A percentile compares a stretch with the other conserved stretches of the same genome.
Evolutionary conservation across 225 moss, liverwort and hornwort genomes (phyloP).

Genomic region (Pseudisothecium myosuroides): DNA sequence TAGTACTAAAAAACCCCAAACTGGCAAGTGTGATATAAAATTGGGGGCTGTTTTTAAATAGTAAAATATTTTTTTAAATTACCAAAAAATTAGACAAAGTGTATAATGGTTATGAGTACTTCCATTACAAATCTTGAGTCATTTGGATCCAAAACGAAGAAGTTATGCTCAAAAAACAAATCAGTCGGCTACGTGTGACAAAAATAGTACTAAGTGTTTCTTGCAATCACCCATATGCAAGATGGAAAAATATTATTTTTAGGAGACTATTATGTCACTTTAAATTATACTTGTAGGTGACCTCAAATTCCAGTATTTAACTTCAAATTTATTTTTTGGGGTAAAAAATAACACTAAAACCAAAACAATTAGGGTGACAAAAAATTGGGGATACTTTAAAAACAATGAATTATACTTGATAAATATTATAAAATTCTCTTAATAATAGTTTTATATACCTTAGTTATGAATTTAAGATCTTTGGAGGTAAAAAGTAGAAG

Average conservation of each 20-base stretch:
- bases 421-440: neutral
- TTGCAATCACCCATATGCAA: too few relatives aligned
- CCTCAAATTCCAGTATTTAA: neutral
- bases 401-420: neutral
- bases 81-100: too few relatives aligned
- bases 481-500: neutral
- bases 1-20: too few relatives aligned
- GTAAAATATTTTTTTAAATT: too few relatives aligned
- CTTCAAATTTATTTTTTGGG: neutral
- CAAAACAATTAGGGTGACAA: neutral
- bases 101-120: too few relatives aligned
- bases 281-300: neutral
- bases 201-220: too few relatives aligned
- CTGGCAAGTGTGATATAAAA: too few relatives aligned
- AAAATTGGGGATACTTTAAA: accelerated
- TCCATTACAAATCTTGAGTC: too few relatives aligned
- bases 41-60: too few relatives aligned
- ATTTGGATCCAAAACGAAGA: too few relatives aligned
- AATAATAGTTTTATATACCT: neutral
- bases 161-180: too few relatives aligned
- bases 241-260: neutral
- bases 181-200: too few relatives aligned
- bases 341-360: neutral
- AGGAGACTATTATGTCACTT: neutral
- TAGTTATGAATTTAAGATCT: neutral